These are phyloP conservation scores for Hyphochytrium catenoides DNA, from an alignment of 352 stramenopile species.

Conservation along the genomic window DNA sequence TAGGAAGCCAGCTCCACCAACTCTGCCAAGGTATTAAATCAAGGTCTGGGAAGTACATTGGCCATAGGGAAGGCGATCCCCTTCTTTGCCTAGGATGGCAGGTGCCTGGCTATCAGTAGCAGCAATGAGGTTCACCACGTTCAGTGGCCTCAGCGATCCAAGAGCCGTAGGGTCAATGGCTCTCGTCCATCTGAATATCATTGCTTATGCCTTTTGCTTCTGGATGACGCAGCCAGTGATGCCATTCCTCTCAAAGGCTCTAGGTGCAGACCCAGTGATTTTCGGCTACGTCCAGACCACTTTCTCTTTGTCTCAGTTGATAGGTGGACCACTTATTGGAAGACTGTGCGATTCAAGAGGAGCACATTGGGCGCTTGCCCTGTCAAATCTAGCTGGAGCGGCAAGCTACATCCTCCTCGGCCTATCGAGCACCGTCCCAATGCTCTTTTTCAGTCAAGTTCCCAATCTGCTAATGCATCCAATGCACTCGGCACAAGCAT, in stretches of 20 bases:
- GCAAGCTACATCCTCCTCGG: constrained; percentile 7
- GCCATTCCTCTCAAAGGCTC: constrained; percentile 8
- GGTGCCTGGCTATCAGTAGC: too few relatives aligned
- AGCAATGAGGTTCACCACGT: too few relatives aligned
- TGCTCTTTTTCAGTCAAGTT: constrained; percentile 6
- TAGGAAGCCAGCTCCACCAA: too few relatives aligned
- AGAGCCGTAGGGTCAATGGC: too few relatives aligned
- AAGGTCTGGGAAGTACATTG: too few relatives aligned
- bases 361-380: constrained; percentile 1
- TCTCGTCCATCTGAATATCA: constrained; percentile 9
- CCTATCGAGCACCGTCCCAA: background rate
- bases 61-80: too few relatives aligned
- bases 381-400: background rate
- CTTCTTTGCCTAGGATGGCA: too few relatives aligned
- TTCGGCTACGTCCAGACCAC: constrained; percentile 9
- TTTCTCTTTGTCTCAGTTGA: constrained; percentile 7
- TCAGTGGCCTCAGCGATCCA: too few relatives aligned
- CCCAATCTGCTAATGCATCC: constrained; percentile 9
- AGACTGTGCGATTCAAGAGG: constrained; percentile 7
- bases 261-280: constrained; percentile 3
- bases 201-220: constrained; percentile 8
- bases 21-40: too few relatives aligned
- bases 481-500: constrained; percentile 9
- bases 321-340: constrained; percentile 9
- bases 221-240: constrained; percentile 10